Base-by-base conservation (phyloP, 2,329 filamentous ascomycete genomes). In the Aureobasidium pullulans region DNA sequence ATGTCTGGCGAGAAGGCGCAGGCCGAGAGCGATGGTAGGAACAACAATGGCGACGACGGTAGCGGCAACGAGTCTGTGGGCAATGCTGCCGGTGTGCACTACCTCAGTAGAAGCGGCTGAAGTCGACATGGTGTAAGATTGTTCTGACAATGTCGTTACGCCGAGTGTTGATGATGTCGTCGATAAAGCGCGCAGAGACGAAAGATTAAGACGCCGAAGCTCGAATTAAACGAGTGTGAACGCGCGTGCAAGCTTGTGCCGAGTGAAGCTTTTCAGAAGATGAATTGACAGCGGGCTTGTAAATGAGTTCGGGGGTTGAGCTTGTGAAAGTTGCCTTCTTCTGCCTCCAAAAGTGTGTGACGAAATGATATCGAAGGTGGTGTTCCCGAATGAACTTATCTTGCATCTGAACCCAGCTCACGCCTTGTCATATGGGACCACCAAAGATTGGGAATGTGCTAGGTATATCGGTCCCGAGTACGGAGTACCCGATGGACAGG, bases 31-130 rank as follows among this genome's bases (percentile, higher is more conserved):
- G 43, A 52, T 15, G 10, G 61, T 62, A 1, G 62, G 42, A 19
- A 63, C 37, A 19, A 60, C 47, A 4, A 62, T 40, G 29, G 50
- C 62, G 28, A 63, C n/a, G 4, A 60, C 58, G 2, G 62, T 62
- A 37, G 53, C 60, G 16, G 53, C 60, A 39, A 63, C 53, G 4
- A 63, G 32, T 32, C 52, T 52, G 29, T 59, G 47, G 31, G 54
- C 56, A 11, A 16, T 52, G 15, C 19, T 53, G 29, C 40, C 59
- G 10, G 47, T 42, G 46, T 57, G 40, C 44, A 7, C 15, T 2
- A n/a, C 6, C 16, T 28, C 19, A 9, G 10, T 2, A 16, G 52
- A 10, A 16, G n/a, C 15, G 44, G 40, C 29, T 6, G 50, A 3
- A n/a, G 32, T 16, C 40, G 52, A 56, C 52, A 56, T 56, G 52